Percentiles rank a stretch among this genome's conserved stretches.
Evolutionary conservation across 2,329 filamentous ascomycete genomes (phyloP).

Genomic region (Pyrenochaeta sp.): DNA sequence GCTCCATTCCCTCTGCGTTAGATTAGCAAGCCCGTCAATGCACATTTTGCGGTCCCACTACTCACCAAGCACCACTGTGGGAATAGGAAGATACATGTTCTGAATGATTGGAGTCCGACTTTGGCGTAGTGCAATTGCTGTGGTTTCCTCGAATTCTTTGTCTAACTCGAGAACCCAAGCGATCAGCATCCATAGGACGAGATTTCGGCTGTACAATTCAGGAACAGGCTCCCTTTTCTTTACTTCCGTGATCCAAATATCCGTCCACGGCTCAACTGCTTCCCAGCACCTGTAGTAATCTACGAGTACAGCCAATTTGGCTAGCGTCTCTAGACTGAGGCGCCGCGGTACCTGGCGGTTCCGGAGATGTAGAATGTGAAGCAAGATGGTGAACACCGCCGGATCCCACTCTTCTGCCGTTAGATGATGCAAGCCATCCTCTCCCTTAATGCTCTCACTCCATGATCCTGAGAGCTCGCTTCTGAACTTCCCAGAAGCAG

Average conservation of each 20-base stretch:
- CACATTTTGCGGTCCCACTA: background rate
- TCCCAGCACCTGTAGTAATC: conserved; percentile 55
- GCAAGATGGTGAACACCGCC: conserved; percentile 53
- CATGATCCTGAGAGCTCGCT: conserved; percentile 1
- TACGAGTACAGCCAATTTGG: conserved; percentile 56
- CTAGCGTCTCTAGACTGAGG: conserved; percentile 53
- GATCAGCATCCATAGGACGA: conserved; percentile 36
- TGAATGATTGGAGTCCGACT: conserved; percentile 4
- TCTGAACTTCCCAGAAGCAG: conserved; percentile 9
- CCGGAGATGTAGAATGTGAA: conserved; percentile 57
- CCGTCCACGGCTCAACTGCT: conserved; percentile 53
- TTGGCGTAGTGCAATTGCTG: conserved; percentile 4
- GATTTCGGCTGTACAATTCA: conserved; percentile 17
- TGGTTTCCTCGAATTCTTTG: conserved; percentile 16
- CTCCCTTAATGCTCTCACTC: background rate
- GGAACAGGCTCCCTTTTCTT: conserved; percentile 7
- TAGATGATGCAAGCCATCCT: conserved; percentile 11
- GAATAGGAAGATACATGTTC: conserved; percentile 18
- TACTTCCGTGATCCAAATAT: conserved; percentile 52
- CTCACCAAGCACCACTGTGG: conserved; percentile 12
- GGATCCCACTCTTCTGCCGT: conserved; percentile 37
- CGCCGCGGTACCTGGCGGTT: conserved; percentile 50
- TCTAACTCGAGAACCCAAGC: conserved; percentile 28
- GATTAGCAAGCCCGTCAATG: background rate
- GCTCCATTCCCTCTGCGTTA: conserved; percentile 13